These are phyloP conservation scores for Neoboletus brunneissimus DNA, from an alignment of 768 basidiomycete species.

Conservation along the genomic window DNA sequence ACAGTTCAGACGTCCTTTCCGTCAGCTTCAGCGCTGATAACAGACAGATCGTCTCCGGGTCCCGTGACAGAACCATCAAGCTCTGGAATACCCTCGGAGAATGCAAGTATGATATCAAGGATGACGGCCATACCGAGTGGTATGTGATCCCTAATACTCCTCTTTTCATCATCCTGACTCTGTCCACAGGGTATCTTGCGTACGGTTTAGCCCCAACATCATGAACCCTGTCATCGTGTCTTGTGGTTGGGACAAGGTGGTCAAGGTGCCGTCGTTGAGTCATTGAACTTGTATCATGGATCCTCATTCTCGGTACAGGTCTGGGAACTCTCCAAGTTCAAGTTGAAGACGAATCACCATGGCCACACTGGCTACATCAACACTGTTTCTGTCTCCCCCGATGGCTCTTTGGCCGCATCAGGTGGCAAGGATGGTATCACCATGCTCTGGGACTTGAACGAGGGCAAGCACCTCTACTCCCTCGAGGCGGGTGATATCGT, in stretches of 20 bases:
- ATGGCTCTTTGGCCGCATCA: constrained; percentile 97
- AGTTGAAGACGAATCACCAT: constrained; percentile 99
- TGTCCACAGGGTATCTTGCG: constrained; percentile 86
- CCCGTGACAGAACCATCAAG: constrained; percentile 96
- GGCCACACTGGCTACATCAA: constrained; percentile 99
- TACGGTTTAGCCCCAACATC: constrained; percentile 98
- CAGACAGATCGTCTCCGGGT: constrained; percentile 98
- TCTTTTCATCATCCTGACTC: neutral
- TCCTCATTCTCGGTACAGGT: constrained; percentile 60
- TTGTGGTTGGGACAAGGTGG: constrained; percentile 99
- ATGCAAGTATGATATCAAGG: constrained; percentile 99
- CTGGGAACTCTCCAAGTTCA: constrained; percentile 99
- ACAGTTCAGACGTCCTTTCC: constrained; percentile 95
- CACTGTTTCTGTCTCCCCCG: constrained; percentile 96
- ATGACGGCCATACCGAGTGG: constrained; percentile 98
- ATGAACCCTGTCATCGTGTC: constrained; percentile 98
- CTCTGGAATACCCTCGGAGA: constrained; percentile 99
- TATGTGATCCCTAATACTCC: constrained; percentile 14
- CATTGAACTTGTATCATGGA: neutral
- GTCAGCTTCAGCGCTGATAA: constrained; percentile 99
- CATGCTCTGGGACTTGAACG: constrained; percentile 99
- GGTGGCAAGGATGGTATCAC: constrained; percentile 99
- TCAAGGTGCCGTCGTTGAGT: constrained; percentile 69
- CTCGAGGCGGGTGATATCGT: constrained; percentile 98
- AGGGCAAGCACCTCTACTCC: constrained; percentile 99